Base-by-base conservation (phyloP, 805 yeast species). In the Candida gorgasii region DNA sequence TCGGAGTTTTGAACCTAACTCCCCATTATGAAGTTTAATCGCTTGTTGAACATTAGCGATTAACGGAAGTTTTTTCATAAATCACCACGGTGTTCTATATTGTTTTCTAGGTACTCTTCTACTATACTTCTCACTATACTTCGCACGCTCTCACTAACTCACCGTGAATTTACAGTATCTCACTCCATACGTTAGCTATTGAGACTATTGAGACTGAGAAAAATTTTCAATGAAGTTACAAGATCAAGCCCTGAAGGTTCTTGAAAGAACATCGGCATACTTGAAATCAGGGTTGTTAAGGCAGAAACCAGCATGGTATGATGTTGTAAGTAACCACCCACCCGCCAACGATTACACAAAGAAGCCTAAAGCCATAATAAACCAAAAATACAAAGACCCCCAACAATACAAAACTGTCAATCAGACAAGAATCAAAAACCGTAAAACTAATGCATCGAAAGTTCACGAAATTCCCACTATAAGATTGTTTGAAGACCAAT, bases 241-340 rank as follows among this genome's bases (percentile, higher is more conserved):
- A 51, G 61, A 61, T 14, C 73, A 79, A 45, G 96, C 97, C 22
- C 77, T 82, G 22, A 79, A 79, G 49, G 86, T 90, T 3, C 76
- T 90, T 35, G 86, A 86, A 62, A 79, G 89, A 55, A 86, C 96
- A 0, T 83, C 96, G 1, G 82, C 84, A 45, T 82, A 82, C 53
- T 66, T 92, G 49, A 73, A 73, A 53, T 76, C 86, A 0, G 92
- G 95, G 1, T 68, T 84, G n/a, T 72, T 89, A 36, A 71, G 63
- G 23, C 65, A 75, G 23, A 84, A 85, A 55, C 99, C 99, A 1
- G 83, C 83, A 1, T 93, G 98, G 99, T 89, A 76, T 63, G 81
- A 83, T 49, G 92, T 86, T 5, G 89, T 93, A 12, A 86, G 87
- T 3, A 74, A 82, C 19, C 75, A 84, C 52, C 97, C 97, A 29